Percentiles rank a stretch among this genome's conserved stretches.
Evolutionary conservation across 1,284 basidiomycete genomes (phyloP).

Genomic region (Rhodotorula sp.): DNA sequence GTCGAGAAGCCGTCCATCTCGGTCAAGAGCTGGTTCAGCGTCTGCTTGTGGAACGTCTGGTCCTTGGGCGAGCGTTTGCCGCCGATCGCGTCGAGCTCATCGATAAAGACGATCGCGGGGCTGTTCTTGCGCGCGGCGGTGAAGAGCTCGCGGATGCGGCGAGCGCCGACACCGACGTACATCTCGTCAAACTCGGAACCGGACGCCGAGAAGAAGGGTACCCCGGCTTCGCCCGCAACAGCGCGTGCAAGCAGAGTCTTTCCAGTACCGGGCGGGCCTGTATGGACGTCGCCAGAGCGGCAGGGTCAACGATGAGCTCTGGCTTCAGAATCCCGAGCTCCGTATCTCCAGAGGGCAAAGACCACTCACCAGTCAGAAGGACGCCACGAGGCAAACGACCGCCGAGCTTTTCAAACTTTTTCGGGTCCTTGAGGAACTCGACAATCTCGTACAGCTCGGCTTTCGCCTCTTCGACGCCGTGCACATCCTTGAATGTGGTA

Average conservation of each 20-base stretch:
- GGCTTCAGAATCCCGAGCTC: no score
- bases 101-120: conserved; percentile 93
- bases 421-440: conserved; percentile 85
- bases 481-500: conserved; percentile 82
- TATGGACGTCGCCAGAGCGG: neutral
- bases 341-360: no score
- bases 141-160: conserved; percentile 93
- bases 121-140: conserved; percentile 90
- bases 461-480: conserved; percentile 92
- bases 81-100: conserved; percentile 88
- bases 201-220: conserved; percentile 69
- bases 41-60: conserved; percentile 80
- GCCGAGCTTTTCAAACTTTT: conserved; percentile 79
- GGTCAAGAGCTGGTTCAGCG: conserved; percentile 87
- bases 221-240: conserved; percentile 94
- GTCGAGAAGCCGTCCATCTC: conserved; percentile 94
- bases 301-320: no score
- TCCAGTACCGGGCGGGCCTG: conserved; percentile 68
- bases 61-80: conserved; percentile 86
- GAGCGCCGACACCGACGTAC: conserved; percentile 88
- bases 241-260: conserved; percentile 95
- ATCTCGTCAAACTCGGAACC: conserved; percentile 92
- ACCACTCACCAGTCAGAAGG: conserved; percentile 76
- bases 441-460: conserved; percentile 89
- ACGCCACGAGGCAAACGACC: conserved; percentile 90